Base-by-base conservation (phyloP, 148 eudicot species). In the Persicaria maculosa region DNA sequence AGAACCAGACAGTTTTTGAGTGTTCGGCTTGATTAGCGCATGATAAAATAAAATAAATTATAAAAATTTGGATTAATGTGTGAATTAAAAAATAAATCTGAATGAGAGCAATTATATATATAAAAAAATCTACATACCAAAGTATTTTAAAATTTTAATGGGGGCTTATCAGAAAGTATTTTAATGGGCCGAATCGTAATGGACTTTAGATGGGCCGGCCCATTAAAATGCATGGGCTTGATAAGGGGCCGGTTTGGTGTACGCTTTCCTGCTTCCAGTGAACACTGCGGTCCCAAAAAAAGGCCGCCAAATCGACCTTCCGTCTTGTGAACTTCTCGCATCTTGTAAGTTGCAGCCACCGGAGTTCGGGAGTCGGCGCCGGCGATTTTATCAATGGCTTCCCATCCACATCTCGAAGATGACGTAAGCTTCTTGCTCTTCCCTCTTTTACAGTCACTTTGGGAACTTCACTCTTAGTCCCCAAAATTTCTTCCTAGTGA, bases 321-420 rank as follows among this genome's bases (percentile, higher is more conserved):
- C 70, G 9, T 65, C 46, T 43, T 65, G 7, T 7, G 8, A 8
- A 40, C 17, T 12, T 65, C 47, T 14, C 70, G 43, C 70, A 40
- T 14, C 70, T 65, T 17, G 46, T 19, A 22, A 62, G 68, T 62
- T 25, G 31, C 44, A 62, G 44, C 7, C n/a, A 62, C 70, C 70
- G 70, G 70, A 17, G 73, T 71, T 71, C 36, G 36, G 54, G 46
- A 46, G 40, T 71, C 54, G 73, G 73, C 73, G 50, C 73, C 73
- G 50, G 73, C 15, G 73, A 10, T 45, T 71, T n/a, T 71, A 44
- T 71, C 54, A 10, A 71, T 71, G 73, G 36, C 73, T 71, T 46
- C 73, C 36, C 73, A n/a, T 71, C 52, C 53, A 47, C 73, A 48
- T 19, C 25, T 71, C 31, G 73, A 71, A 7, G 73, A 71, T 46